Evolutionary conservation across 2,329 filamentous ascomycete genomes (phyloP), one percentile per base, ranked within the genome.

Genomic region (Tothia fuscella): DNA sequence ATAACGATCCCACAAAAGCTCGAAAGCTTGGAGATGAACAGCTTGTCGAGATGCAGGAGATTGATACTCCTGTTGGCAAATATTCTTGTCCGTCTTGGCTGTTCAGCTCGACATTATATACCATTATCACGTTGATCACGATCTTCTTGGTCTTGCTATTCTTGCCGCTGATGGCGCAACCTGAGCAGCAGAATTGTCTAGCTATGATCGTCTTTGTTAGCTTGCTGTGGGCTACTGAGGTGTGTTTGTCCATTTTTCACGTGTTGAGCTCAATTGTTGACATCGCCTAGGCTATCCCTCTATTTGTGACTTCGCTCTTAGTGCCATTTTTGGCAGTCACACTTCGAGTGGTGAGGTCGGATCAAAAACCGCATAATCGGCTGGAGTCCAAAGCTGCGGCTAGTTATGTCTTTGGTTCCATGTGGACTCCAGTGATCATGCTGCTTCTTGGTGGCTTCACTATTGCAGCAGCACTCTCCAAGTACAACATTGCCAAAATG

Each of bases 351-450:
- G 84, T 94, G 47, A 78, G 86, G 24, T 76, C 80, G 24, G 84
- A 93, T 41, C 74, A 78, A 4, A 72, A 74, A 51, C 79, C 80
- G 1, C 70, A 85, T 46, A 63, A 67, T 33, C 76, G 89, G 17
- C 70, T 98, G 5, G 72, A 74, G n/a, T 76, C 87, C 3, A 88
- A 88, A 57, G 72, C 77, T 32, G 88, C 91, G 0, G 85, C 89
- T 0, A 70, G 74, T 21, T 89, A 82, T 53, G 82, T 95, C 44
- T 96, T 98, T 53, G 72, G 86, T 4, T 81, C 91, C 20, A 98
- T 98, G 91, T 98, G 91, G 91, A 95, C 89, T 3, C 89, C 91
- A 0, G 91, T 98, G 42, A 98, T 98, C 51, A 96, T 98, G 91
- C 76, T 98, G 13, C 70, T 98, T 17, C 77, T 98, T 0, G 91